Base-by-base conservation (phyloP, 2,329 filamentous ascomycete genomes). In the Colletotrichum abscissum region DNA sequence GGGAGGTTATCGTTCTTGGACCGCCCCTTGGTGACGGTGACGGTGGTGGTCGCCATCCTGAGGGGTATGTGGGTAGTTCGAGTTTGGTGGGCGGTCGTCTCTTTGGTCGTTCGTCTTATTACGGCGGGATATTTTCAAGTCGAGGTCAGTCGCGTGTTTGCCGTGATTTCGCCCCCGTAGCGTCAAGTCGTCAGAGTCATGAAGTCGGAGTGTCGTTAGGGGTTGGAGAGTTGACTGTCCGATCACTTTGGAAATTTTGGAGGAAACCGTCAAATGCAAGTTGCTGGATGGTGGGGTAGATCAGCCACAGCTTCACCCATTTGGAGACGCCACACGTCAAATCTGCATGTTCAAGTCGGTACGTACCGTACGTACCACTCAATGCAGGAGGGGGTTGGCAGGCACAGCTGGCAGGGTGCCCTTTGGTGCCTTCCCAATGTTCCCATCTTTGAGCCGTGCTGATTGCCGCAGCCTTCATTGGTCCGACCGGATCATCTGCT, bases 1-100 rank as follows among this genome's bases (percentile, higher is more conserved):
- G 95, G 90, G 14, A 98, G 88, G 78, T 95, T 94, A 78, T 90
- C 82, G 79, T 88, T 93, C 83, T 94, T 97, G 78, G 91, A 93
- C 80, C 90, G 87, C 54, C 90, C 87, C 75, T 87, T 85, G 74
- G 83, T 87, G 75, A 82, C 78, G 30, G 84, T 86, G 59, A 92
- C 92, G 87, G 95, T 95, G 75, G 81, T 84, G 66, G 84, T 86
- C 63, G 81, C 82, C 84, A 85, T 86, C 67, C 62, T 76, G 49
- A 42, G 9, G 4, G 46, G 19, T 7, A 1, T 35, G 33, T 1
- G 62, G 28, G 14, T 22, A 26, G 1, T 26, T 8, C 8, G 19
- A 11, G 42, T 49, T 49, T 11, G 8, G 42, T 22, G 19, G 19
- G 19, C 7, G 42, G 4, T 5, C 42, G 42, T 49, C 19, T 56